phyloP scores from a whole-genome alignment of 1,139 yeast genomes.

The Geotrichum europaeum region DNA sequence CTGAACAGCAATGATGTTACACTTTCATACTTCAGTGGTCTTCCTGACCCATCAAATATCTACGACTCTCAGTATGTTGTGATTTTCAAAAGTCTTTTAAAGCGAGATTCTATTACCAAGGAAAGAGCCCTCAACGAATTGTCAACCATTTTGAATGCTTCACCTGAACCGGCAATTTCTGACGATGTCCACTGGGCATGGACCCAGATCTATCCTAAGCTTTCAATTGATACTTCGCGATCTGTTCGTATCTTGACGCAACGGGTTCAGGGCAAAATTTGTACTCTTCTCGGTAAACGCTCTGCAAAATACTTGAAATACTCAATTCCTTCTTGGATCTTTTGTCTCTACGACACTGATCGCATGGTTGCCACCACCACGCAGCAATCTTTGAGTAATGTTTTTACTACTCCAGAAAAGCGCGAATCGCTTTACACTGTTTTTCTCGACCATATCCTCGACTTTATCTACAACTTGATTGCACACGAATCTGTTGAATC shows the following conservation, averaged over 20 bases:
- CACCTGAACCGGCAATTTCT: constrained; percentile 28
- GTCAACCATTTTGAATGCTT: constrained; percentile 21
- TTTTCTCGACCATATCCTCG: constrained; percentile 52
- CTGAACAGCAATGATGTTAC: constrained; percentile 57
- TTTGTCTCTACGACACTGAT: constrained; percentile 68
- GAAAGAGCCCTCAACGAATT: constrained; percentile 71
- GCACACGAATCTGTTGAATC: constrained; percentile 54
- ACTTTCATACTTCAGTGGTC: constrained; percentile 67
- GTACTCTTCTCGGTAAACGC: constrained; percentile 50
- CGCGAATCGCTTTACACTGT: constrained; percentile 55
- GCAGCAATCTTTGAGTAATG: constrained; percentile 41
- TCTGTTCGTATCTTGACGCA: constrained; percentile 58
- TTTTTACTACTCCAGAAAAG: constrained; percentile 58
- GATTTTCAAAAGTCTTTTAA: constrained; percentile 65
- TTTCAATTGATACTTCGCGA: constrained; percentile 65
- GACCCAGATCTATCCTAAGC: constrained; percentile 76
- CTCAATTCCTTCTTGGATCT: constrained; percentile 64
- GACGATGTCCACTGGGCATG: constrained; percentile 57
- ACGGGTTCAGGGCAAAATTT: constrained; percentile 53
- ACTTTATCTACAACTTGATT: constrained; percentile 48
- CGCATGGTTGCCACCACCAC: constrained; percentile 51
- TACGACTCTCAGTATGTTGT: constrained; percentile 54
- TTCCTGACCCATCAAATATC: constrained; percentile 65
- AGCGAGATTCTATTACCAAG: constrained; percentile 76
- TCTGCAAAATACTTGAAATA: constrained; percentile 61